phyloP scores from a whole-genome alignment of 2,329 filamentous ascomycete species.

The Colletotrichum cereale region DNA sequence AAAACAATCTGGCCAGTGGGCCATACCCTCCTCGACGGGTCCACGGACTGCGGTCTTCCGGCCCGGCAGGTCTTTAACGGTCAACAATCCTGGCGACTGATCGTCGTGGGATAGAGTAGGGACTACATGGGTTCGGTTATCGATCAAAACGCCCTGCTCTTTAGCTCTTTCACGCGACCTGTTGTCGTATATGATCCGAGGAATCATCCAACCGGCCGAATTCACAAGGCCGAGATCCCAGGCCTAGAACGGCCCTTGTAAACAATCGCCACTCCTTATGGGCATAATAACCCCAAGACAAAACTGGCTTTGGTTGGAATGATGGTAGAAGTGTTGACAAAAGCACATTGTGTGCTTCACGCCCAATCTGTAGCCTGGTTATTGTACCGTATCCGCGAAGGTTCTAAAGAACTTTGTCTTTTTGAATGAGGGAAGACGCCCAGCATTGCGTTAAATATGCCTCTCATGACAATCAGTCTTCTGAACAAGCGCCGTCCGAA shows the following conservation, averaged over 20 bases:
- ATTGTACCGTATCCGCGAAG: conserved; percentile 17
- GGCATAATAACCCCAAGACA: neutral
- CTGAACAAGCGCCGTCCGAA: neutral
- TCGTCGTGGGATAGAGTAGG: conserved; percentile 1
- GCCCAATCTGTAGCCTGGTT: neutral
- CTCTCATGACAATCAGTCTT: conserved; percentile 7
- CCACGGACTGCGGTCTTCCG: conserved; percentile 24
- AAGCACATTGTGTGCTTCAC: neutral
- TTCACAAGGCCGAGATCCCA: neutral
- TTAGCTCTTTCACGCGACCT: neutral
- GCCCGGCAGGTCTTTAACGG: conserved; percentile 26
- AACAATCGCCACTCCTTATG: neutral
- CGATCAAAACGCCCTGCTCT: neutral
- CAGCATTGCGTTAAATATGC: conserved; percentile 4
- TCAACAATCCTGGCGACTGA: conserved; percentile 10
- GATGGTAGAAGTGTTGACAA: neutral
- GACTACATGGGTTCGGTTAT: neutral
- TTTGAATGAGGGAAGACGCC: neutral
- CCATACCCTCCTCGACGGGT: conserved; percentile 13
- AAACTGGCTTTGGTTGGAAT: neutral
- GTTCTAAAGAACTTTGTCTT: neutral
- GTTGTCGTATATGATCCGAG: neutral
- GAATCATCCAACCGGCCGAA: neutral
- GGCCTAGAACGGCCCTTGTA: neutral
- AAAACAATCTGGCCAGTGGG: conserved; percentile 13